Evolutionary conservation across 1,284 basidiomycete species (phyloP), one percentile per base, ranked within the genome.

Genomic region (Ganoderma boninense): DNA sequence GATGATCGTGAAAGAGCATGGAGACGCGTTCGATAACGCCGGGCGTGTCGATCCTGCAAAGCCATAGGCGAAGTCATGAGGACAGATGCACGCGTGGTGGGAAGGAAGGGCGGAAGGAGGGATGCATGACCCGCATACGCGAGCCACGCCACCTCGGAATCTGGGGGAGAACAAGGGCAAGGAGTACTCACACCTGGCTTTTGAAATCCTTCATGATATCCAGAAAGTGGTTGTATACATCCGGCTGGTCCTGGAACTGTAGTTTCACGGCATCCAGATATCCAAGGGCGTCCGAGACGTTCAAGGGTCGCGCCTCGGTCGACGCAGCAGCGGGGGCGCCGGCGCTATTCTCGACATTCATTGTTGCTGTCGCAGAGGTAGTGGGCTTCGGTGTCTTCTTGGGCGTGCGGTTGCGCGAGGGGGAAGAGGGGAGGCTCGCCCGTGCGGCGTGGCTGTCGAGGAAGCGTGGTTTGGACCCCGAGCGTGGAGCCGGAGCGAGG

Each of bases 181-280:
- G 65, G 66, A 62, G 23, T 20, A 88, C 95, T 85, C 81, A 98
- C 96, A 89, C 87, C 82, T 97, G 94, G 76, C 94, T 94, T 85
- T 98, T 98, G 83, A 98, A 98, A 81, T 99, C 97, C 85, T 99
- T 99, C 97, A 99, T 99, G 79, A 99, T 98, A 82, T 99, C 97
- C 81, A 99, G 84, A 81, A 99, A 99, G 75, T 94, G 92, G 82
- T 99, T 98, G 87, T 99, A 98, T 40, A 98, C 97, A 79, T 98
- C 95, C 32, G 97, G 97, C 80, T 93, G 92, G 80, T 96, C 93
- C 72, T 92, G 87, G 81, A 98, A 98, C 86, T 97, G 94, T 68
- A 91, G 86, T 86, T 98, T 99, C 84, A 99, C 97, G 71, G 96
- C 95, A 83, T 99, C 97, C 77, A 99, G 89, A 78, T 99, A 99